Evolutionary conservation across 495 filamentous ascomycete species (phyloP).

Genomic region (Xylaria grammica): DNA sequence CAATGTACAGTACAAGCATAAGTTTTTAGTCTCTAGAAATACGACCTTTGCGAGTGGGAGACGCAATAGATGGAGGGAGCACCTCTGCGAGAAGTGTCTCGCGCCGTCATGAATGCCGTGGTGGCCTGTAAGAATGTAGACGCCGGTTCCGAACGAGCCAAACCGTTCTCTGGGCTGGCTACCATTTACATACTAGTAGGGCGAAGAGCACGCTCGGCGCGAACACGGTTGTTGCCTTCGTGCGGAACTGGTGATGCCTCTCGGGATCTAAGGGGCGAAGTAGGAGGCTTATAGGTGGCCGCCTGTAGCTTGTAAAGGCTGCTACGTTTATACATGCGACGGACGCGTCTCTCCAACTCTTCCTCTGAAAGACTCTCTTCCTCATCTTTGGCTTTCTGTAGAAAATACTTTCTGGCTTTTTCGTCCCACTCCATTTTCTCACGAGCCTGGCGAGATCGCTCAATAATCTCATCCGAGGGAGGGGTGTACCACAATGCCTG

Average conservation of each 20-base stretch:
- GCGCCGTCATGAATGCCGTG: background rate
- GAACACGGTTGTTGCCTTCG: background rate
- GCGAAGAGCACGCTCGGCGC: background rate
- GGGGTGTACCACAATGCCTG: background rate
- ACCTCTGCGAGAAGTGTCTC: constrained; percentile 9
- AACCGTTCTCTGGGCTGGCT: background rate
- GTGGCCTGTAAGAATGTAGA: constrained; percentile 8
- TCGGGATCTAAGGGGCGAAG: background rate
- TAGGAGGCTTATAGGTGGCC: background rate
- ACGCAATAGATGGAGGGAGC: background rate
- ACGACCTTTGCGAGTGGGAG: background rate
- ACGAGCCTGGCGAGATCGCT: background rate
- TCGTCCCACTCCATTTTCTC: constrained; percentile 7
- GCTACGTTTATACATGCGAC: constrained; percentile 7
- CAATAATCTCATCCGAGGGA: constrained; percentile 2
- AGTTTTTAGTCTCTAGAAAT: background rate
- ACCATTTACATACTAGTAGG: background rate
- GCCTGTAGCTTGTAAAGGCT: background rate
- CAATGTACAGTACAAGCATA: too few species aligned
- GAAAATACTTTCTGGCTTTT: background rate
- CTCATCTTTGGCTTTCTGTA: background rate
- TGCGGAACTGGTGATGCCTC: background rate
- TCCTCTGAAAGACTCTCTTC: background rate
- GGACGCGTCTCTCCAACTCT: background rate
- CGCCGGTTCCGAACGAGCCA: background rate